Conservation (phyloP, 768 basidiomycete species). For the Naganishia friedmannii region DNA sequence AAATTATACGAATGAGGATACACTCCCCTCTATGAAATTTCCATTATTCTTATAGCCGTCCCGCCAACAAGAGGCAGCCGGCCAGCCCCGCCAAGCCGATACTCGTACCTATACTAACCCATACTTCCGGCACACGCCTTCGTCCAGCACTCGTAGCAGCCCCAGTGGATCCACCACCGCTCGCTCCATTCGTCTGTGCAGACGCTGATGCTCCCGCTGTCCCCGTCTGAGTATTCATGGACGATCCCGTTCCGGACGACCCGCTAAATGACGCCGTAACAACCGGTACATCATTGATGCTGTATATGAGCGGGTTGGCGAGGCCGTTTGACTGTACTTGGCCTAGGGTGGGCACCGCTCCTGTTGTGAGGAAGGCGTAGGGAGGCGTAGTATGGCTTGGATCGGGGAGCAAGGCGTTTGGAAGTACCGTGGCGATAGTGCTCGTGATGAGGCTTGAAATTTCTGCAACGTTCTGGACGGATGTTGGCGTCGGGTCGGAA, state of each 20-base stretch:
- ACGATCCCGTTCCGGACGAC: not conserved
- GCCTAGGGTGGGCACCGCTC: slow-evolving; percentile 2
- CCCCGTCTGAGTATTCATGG: not conserved
- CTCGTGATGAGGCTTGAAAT: slow-evolving; percentile 18
- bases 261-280: not conserved
- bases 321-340: slow-evolving; percentile 26
- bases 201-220: not conserved
- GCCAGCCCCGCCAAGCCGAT: not conserved
- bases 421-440: slow-evolving; percentile 28
- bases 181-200: slow-evolving; percentile 1
- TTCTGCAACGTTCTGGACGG: slow-evolving; percentile 22
- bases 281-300: slow-evolving; percentile 21
- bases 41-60: not conserved
- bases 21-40: not conserved
- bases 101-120: not conserved
- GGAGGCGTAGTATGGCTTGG: slow-evolving; percentile 31
- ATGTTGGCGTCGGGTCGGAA: slow-evolving; percentile 23
- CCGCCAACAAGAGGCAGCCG: not conserved
- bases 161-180: not conserved
- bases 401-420: slow-evolving; percentile 32
- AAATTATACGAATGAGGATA: not conserved
- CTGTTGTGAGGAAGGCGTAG: slow-evolving; percentile 28
- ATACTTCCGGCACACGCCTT: not conserved
- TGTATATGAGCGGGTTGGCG: slow-evolving; percentile 26
- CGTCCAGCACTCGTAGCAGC: not conserved